Conservation (phyloP, 73 alveolate genomes). For the Symbiodinium natans region DNA sequence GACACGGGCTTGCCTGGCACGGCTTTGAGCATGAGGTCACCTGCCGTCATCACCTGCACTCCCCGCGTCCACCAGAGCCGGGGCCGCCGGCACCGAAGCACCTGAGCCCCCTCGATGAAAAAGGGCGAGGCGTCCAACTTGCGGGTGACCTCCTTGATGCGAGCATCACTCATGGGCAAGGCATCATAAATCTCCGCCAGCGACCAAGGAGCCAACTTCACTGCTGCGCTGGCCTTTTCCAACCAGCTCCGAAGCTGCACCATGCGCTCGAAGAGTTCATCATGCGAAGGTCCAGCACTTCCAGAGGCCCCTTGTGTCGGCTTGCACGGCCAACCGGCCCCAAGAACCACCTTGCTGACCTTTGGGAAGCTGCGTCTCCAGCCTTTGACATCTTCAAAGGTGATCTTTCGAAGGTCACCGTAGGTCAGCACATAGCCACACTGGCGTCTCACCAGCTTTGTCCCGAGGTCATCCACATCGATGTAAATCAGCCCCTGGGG, state of each 20-base stretch:
- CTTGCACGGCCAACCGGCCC: conserved; percentile 29
- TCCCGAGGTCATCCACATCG: neutral
- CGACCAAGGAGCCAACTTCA: neutral
- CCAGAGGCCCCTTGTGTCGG: neutral
- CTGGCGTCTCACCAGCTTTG: conserved; percentile 7
- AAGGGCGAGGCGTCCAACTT: neutral
- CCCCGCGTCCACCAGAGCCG: neutral
- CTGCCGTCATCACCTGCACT: neutral
- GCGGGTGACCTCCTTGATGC: neutral
- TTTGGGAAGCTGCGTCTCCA: neutral
- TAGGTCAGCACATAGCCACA: conserved; percentile 13
- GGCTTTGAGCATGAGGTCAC: neutral
- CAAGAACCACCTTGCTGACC: neutral
- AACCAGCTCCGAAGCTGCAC: neutral
- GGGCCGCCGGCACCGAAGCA: conserved; percentile 17
- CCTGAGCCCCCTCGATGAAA: neutral
- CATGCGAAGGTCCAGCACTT: neutral
- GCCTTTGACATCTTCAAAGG: neutral
- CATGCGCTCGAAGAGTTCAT: neutral
- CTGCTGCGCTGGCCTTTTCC: neutral
- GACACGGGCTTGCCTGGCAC: neutral
- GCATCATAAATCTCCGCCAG: neutral
- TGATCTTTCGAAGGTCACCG: neutral
- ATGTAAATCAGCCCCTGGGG: conserved; percentile 41
- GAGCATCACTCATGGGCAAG: neutral